A percentile compares a stretch with the other conserved stretches of the same genome.
These are phyloP conservation scores for Arabidopsis thaliana DNA, from an alignment of 345 rosid genomes.

Conservation along the genomic window TAIR10.1 NC_003076.8:1277001-1277500, in stretches of 20 bases:
- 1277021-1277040: not conserved
- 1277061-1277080: constrained; percentile 24
- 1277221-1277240: not conserved
- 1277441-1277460: constrained; percentile 77
- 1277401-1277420: constrained; percentile 54
- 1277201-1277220: constrained; percentile 32
- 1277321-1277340: constrained; percentile 58
- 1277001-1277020: constrained; percentile 20
- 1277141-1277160: constrained; percentile 31
- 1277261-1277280: constrained; percentile 45
- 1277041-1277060: constrained; percentile 2
- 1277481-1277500: constrained; percentile 69
- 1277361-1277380: constrained; percentile 48
- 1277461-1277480: constrained; percentile 80
- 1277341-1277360: constrained; percentile 52
- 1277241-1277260: constrained; percentile 5
- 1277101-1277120: not conserved
- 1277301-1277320: constrained; percentile 74
- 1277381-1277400: constrained; percentile 73
- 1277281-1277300: constrained; percentile 85
- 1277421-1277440: constrained; percentile 48
- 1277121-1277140: not conserved
- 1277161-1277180: not conserved
- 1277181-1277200: not conserved
- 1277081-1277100: not conserved